Evolutionary conservation across 2,329 filamentous ascomycete genomes (phyloP).

Genomic region (Colletotrichum liaoningense): DNA sequence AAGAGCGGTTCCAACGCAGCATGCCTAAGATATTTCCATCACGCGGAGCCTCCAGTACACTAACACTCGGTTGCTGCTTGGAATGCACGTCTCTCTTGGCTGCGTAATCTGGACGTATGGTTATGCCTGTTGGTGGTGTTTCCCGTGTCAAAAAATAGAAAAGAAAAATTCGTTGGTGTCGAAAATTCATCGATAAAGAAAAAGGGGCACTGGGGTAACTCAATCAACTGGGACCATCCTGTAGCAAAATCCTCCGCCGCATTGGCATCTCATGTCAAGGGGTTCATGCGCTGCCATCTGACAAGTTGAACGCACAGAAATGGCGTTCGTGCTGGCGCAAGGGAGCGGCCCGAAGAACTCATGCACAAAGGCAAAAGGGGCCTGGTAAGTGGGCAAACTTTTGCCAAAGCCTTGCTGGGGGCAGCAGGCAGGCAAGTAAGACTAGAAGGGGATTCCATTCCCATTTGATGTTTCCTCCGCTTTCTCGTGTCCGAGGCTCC

Average conservation of each 20-base stretch:
- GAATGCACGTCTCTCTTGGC: background rate
- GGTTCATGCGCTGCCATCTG: slow-evolving; percentile 22
- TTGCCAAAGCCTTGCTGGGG: background rate
- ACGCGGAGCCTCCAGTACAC: background rate
- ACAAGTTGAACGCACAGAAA: slow-evolving; percentile 8
- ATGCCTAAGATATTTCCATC: background rate
- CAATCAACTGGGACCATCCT: slow-evolving; percentile 1
- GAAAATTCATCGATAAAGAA: background rate
- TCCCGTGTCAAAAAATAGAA: background rate
- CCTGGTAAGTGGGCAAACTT: background rate
- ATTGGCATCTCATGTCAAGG: slow-evolving; percentile 19
- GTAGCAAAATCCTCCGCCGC: background rate
- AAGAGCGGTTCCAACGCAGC: background rate
- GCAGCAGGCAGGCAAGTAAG: background rate
- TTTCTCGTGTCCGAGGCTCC: background rate
- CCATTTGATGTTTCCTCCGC: background rate
- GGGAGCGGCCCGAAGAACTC: slow-evolving; percentile 8
- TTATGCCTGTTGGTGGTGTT: background rate
- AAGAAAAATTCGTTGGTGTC: background rate
- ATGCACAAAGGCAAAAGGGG: background rate
- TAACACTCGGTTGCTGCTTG: background rate
- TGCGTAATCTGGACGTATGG: background rate
- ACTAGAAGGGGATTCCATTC: background rate
- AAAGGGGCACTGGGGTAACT: background rate
- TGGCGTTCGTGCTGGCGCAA: slow-evolving; percentile 1